These are phyloP conservation scores for Deuterostichococcus epilithicus DNA, from an alignment of 139 green algal genomes.

Conservation along the genomic window DNA sequence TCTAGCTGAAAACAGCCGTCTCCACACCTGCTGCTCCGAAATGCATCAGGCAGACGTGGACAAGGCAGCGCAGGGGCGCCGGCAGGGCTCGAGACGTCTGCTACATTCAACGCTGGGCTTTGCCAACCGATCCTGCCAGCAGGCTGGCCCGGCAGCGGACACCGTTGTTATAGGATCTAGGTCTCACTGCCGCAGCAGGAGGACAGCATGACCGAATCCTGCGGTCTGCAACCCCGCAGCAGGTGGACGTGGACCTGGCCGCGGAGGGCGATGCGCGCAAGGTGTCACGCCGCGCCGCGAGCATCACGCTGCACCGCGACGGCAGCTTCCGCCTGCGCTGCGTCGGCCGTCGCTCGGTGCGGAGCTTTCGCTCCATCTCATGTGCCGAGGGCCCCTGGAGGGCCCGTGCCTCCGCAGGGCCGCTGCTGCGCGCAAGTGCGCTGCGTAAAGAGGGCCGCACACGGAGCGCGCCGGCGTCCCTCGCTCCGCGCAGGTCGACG, in stretches of 20 bases:
- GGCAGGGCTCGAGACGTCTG: too few species aligned
- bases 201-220: neutral
- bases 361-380: neutral
- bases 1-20: too few species aligned
- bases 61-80: too few species aligned
- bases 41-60: too few species aligned
- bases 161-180: too few species aligned
- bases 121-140: too few species aligned
- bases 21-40: too few species aligned
- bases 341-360: conserved; percentile 21
- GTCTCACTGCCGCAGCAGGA: too few species aligned
- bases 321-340: conserved; percentile 50
- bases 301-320: conserved; percentile 42
- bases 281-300: conserved; percentile 46
- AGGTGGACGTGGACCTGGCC: conserved; percentile 50
- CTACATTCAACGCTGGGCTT: too few species aligned
- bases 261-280: conserved; percentile 16
- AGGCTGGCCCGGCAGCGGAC: too few species aligned
- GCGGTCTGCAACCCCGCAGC: neutral
- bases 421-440: neutral
- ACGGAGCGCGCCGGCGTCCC: neutral
- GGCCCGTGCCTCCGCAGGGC: neutral
- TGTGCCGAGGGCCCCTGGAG: neutral
- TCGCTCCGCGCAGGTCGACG: neutral
- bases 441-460: neutral